Conservation (phyloP, 805 yeast genomes). For the Suhomyces emberorum region DNA sequence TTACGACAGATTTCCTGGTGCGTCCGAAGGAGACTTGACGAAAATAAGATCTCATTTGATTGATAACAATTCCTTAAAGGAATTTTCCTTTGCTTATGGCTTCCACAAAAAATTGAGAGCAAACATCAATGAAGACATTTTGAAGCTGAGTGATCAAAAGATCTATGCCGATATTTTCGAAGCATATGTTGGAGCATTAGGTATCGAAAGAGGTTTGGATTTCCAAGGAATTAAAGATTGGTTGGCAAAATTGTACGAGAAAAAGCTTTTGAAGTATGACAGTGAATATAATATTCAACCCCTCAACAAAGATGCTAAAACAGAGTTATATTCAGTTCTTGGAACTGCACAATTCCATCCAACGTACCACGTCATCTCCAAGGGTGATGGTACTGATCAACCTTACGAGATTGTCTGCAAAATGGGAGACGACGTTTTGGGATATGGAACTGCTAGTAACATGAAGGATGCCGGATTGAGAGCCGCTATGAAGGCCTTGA, state of each 20-base stretch:
- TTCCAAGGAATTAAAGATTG: constrained; percentile 51
- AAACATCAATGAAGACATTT: constrained; percentile 44
- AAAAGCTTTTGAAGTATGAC: constrained; percentile 35
- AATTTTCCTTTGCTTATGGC: constrained; percentile 68
- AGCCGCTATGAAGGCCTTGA: constrained; percentile 81
- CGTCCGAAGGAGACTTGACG: constrained; percentile 79
- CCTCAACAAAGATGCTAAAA: constrained; percentile 67
- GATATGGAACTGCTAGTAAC: constrained; percentile 67
- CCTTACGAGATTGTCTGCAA: constrained; percentile 64
- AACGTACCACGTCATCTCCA: constrained; percentile 47
- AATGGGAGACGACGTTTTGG: constrained; percentile 64
- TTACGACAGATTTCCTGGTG: constrained; percentile 61
- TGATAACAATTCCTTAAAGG: constrained; percentile 65
- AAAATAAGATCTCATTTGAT: constrained; percentile 66
- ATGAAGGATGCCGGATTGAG: constrained; percentile 74
- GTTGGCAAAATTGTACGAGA: constrained; percentile 52
- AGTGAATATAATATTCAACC: constrained; percentile 33
- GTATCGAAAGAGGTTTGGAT: constrained; percentile 52
- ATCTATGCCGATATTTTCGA: constrained; percentile 87
- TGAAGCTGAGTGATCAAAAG: constrained; percentile 58
- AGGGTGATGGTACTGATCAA: constrained; percentile 45
- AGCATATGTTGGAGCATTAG: constrained; percentile 87
- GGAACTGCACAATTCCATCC: constrained; percentile 73
- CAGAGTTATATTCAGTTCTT: constrained; percentile 69
- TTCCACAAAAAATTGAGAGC: constrained; percentile 56